Base-by-base conservation (phyloP, 1,284 basidiomycete species). In the Earliella scabrosa region DNA sequence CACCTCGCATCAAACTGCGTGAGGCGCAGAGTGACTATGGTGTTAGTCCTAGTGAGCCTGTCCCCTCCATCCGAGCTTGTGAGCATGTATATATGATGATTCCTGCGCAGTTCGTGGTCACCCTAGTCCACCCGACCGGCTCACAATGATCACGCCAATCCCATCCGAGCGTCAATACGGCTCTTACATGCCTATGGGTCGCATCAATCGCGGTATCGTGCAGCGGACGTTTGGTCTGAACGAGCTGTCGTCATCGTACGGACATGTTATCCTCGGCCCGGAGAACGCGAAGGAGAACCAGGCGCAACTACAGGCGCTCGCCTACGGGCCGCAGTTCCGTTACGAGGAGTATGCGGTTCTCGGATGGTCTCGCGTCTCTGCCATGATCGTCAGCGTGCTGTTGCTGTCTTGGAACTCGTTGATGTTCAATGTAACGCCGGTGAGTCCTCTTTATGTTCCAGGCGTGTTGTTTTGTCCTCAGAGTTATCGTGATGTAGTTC, bases 181-280 rank as follows among this genome's bases (percentile, higher is more conserved):
- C 27, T 76, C 75, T 0, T 76, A 82, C 59, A 92, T 81, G 70
- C 65, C 87, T 40, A 92, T 95, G 85, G 72, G 76, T 13, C 59
- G 75, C 1, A 66, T 79, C 44, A 93, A 97, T 68, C 76, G 79
- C 31, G 74, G 84, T 18, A 73, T 93, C 29, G 90, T 95, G 34
- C 86, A 92, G 61, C 85, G 94, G 52, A 87, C 92, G 21, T 92
- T 87, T 77, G 92, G 87, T 11, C 77, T 96, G 27, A 79, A 86
- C 46, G 81, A 88, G 56, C 62, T 75, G 65, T 32, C 56, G 9
- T 41, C 61, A 3, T 35, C 35, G 13, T 50, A 43, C 14, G 41
- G 32, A 14, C 16, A 44, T 8, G 45, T 16, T 23, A 31, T 48
- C 10, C 24, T 34, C 24, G 46, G 46, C 11, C 13, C 29, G 2